phyloP scores from a whole-genome alignment of 2,329 filamentous ascomycete species.

The Orbilia brochopaga region DNA sequence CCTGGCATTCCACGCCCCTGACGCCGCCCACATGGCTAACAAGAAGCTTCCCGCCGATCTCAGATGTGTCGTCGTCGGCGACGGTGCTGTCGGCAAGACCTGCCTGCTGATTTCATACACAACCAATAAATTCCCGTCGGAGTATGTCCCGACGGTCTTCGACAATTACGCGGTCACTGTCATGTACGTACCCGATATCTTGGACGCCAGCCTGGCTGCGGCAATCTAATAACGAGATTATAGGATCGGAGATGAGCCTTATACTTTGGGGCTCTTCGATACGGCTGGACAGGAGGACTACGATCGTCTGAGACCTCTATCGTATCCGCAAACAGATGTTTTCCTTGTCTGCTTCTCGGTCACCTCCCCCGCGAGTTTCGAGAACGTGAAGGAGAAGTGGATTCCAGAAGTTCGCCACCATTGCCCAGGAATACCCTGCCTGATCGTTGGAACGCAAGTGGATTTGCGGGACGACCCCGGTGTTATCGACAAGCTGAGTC shows the following conservation, averaged over 20 bases:
- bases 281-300: constrained; percentile 99
- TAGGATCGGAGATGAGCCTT: constrained; percentile 99
- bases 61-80: constrained; percentile 98
- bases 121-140: constrained; percentile 98
- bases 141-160: constrained; percentile 99
- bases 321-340: constrained; percentile 97
- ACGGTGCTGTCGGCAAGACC: constrained; percentile 99
- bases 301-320: constrained; percentile 92
- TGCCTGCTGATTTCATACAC: constrained; percentile 99
- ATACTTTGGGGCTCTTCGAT: constrained; percentile 96
- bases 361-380: constrained; percentile 94
- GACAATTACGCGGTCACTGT: constrained; percentile 99
- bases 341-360: constrained; percentile 99
- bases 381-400: constrained; percentile 77
- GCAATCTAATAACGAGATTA: constrained; percentile 7
- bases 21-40: constrained; percentile 29
- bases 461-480: constrained; percentile 89
- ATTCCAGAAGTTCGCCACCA: constrained; percentile 93
- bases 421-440: constrained; percentile 94
- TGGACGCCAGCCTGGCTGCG: not conserved
- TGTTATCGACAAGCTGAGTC: constrained; percentile 87
- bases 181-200: constrained; percentile 73
- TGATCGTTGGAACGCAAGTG: constrained; percentile 97
- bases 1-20: constrained; percentile 22
- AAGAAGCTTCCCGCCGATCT: constrained; percentile 12